A percentile compares a stretch with the other conserved stretches of the same genome.
phyloP scores from a whole-genome alignment of 148 eudicot genomes.

The Beta vulgaris region DNA sequence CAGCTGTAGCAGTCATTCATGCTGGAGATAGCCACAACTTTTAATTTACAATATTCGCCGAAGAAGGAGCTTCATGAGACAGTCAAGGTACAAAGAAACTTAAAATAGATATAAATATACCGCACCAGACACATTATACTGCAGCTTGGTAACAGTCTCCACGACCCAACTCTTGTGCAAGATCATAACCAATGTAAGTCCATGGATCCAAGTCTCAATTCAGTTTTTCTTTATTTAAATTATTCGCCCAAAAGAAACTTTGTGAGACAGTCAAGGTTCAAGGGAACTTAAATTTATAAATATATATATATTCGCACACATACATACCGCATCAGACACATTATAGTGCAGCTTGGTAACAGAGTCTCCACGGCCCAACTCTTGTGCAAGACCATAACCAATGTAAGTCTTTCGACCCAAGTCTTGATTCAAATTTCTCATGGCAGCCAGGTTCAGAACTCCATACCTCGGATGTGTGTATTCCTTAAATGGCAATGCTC shows the following conservation, averaged over 20 bases:
- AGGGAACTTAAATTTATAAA: too few relatives aligned
- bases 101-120: too few relatives aligned
- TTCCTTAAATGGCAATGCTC: conserved; percentile 67
- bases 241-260: too few relatives aligned
- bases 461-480: conserved; percentile 64
- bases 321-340: conserved; percentile 79
- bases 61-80: too few relatives aligned
- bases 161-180: conserved; percentile 61
- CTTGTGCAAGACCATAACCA: conserved; percentile 63
- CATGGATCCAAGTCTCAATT: conserved; percentile 69
- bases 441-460: conserved; percentile 48
- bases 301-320: too few relatives aligned
- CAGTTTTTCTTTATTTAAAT: too few relatives aligned
- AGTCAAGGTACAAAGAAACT: too few relatives aligned
- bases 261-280: too few relatives aligned
- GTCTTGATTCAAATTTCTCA: conserved; percentile 42
- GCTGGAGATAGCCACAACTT: too few relatives aligned
- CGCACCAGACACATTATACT: conserved; percentile 66
- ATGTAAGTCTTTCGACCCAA: conserved; percentile 72
- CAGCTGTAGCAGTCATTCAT: too few relatives aligned
- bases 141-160: conserved; percentile 76
- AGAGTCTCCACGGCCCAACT: conserved; percentile 75
- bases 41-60: too few relatives aligned
- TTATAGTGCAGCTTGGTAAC: conserved; percentile 68
- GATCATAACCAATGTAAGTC: conserved; percentile 72